phyloP scores from a whole-genome alignment of 805 yeast genomes.

The Nakazawaea pomicola region DNA sequence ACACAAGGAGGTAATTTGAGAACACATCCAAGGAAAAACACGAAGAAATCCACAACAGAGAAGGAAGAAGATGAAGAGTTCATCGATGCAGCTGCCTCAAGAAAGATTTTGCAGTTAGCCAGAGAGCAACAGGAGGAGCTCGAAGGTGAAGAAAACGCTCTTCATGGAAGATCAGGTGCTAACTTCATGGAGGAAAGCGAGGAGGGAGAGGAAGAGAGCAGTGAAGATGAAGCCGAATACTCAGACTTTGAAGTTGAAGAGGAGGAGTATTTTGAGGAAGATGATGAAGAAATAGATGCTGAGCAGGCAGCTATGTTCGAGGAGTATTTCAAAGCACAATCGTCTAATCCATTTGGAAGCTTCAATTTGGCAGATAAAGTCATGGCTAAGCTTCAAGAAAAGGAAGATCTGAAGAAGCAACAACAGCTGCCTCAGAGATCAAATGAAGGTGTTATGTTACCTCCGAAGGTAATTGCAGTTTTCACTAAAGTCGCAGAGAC shows the following conservation, averaged over 20 bases:
- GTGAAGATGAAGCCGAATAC: constrained; percentile 23
- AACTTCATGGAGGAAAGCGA: constrained; percentile 21
- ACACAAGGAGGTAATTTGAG: constrained; percentile 69
- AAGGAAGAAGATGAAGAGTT: constrained; percentile 54
- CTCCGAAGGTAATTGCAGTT: constrained; percentile 95
- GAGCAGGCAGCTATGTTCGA: constrained; percentile 84
- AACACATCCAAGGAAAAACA: constrained; percentile 27
- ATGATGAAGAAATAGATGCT: constrained; percentile 61
- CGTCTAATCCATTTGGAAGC: constrained; percentile 32
- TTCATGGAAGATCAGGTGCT: constrained; percentile 21
- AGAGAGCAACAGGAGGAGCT: constrained; percentile 90
- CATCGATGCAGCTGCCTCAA: constrained; percentile 76
- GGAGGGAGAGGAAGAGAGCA: constrained; percentile 29
- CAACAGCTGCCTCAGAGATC: constrained; percentile 33
- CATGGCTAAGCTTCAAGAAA: constrained; percentile 81
- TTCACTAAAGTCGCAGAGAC: constrained; percentile 88
- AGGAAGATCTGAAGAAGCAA: constrained; percentile 37
- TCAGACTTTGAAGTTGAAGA: constrained; percentile 31
- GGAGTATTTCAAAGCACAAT: constrained; percentile 48
- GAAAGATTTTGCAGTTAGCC: constrained; percentile 85
- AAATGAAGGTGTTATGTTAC: constrained; percentile 75
- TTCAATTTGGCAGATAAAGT: constrained; percentile 88
- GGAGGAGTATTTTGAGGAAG: constrained; percentile 42
- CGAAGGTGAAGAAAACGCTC: constrained; percentile 55
- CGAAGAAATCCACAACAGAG: constrained; percentile 23